These are phyloP conservation scores for Candida mesenterica DNA, from an alignment of 1,139 yeast genomes.

Conservation along the genomic window DNA sequence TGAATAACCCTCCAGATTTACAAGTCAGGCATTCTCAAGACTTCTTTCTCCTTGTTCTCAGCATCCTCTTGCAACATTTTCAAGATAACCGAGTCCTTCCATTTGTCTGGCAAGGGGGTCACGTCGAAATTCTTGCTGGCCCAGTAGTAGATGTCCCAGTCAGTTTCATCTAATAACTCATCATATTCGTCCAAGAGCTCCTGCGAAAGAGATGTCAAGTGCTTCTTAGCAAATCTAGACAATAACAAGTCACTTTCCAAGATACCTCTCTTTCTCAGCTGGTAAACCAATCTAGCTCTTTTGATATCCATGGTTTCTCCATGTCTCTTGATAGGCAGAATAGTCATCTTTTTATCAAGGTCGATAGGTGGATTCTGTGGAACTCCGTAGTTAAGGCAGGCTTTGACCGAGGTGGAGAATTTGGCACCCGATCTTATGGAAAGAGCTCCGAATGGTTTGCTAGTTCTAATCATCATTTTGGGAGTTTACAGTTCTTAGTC, in stretches of 20 bases:
- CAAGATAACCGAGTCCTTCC: conserved; percentile 71
- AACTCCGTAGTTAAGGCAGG: conserved; percentile 37
- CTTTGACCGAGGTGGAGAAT: conserved; percentile 12
- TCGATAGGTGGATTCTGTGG: conserved; percentile 43
- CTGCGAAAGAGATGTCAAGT: conserved; percentile 56
- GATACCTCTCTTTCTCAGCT: conserved; percentile 93
- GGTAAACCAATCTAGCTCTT: conserved; percentile 85
- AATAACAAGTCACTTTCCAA: conserved; percentile 86
- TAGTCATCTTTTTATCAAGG: conserved; percentile 45
- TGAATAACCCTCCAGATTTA: neutral
- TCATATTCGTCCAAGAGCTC: conserved; percentile 86
- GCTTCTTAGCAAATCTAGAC: conserved; percentile 79
- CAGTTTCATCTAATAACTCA: conserved; percentile 80
- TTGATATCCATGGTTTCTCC: conserved; percentile 76
- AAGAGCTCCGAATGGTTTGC: neutral
- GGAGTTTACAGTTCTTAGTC: no score
- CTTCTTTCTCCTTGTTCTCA: conserved; percentile 66
- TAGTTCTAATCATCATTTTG: conserved; percentile 1
- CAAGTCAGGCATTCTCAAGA: conserved; percentile 81
- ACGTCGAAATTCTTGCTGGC: conserved; percentile 79
- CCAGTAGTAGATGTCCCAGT: conserved; percentile 99
- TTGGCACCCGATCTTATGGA: conserved; percentile 1
- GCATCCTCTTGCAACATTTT: conserved; percentile 68
- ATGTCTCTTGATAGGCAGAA: conserved; percentile 71
- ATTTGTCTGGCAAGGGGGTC: conserved; percentile 82